phyloP scores from a whole-genome alignment of 2,329 filamentous ascomycete species.

The Ceratocystis harringtonii region DNA sequence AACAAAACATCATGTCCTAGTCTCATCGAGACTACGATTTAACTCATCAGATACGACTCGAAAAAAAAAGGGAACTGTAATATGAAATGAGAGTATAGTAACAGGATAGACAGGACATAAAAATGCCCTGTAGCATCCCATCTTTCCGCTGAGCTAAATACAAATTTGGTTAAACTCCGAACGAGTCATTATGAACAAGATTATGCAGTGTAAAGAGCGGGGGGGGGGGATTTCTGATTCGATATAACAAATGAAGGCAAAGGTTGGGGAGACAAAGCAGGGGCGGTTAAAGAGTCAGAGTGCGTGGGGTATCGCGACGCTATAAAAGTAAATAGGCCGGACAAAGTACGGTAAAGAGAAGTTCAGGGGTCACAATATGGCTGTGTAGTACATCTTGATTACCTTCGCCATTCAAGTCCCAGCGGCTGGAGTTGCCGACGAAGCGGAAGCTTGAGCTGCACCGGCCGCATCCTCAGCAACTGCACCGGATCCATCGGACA shows the following conservation, averaged over 20 bases:
- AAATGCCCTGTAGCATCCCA: not conserved
- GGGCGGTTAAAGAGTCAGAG: not conserved
- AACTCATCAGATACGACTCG: too few species aligned
- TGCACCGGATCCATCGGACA: constrained; percentile 21
- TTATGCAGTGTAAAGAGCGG: not conserved
- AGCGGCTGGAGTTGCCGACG: not conserved
- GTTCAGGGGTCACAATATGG: not conserved
- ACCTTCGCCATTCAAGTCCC: not conserved
- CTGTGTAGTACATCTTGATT: not conserved
- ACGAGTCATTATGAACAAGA: not conserved
- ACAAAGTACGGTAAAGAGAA: not conserved
- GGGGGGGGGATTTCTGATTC: not conserved
- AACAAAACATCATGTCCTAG: not conserved
- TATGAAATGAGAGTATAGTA: not conserved
- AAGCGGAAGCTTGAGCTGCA: not conserved
- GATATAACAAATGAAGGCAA: not conserved
- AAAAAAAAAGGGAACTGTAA: too few species aligned
- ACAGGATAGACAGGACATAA: not conserved
- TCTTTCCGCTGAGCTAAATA: not conserved
- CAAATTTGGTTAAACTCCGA: not conserved
- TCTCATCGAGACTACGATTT: too few species aligned
- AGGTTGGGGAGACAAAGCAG: not conserved
- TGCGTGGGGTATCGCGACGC: not conserved
- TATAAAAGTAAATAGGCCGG: not conserved
- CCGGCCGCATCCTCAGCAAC: constrained; percentile 13